These are phyloP conservation scores for Collybiopsis luxurians DNA, from an alignment of 768 basidiomycete genomes.

Conservation along the genomic window DNA sequence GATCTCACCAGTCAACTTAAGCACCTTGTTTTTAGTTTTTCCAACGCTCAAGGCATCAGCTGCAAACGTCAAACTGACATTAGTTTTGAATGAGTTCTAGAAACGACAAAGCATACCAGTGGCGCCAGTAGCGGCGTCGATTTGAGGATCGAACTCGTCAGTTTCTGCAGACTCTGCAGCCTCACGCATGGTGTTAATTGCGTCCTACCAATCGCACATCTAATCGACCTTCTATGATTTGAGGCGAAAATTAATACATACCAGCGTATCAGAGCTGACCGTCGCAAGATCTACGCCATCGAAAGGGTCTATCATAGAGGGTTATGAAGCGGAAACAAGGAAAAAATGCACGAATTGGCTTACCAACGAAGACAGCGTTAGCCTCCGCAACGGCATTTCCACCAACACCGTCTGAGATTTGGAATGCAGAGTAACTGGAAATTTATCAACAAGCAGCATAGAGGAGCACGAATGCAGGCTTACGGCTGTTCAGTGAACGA, in stretches of 20 bases:
- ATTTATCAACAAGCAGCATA: background rate
- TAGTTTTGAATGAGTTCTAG: background rate
- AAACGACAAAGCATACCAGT: slow-evolving; percentile 11
- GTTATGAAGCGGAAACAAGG: background rate
- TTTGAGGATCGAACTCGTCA: slow-evolving; percentile 32
- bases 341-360: background rate
- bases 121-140: slow-evolving; percentile 30
- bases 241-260: background rate
- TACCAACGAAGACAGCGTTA: slow-evolving; percentile 35
- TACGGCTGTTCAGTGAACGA: slow-evolving; percentile 20
- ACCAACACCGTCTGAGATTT: slow-evolving; percentile 35
- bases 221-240: background rate
- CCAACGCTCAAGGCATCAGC: slow-evolving; percentile 33
- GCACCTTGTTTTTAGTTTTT: slow-evolving; percentile 45
- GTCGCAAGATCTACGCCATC: slow-evolving; percentile 29
- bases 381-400: slow-evolving; percentile 34
- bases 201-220: background rate
- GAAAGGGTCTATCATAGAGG: slow-evolving; percentile 22
- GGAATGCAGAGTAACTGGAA: slow-evolving; percentile 35
- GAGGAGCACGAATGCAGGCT: background rate
- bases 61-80: too few relatives aligned
- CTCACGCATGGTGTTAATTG: slow-evolving; percentile 27
- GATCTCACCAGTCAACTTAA: slow-evolving; percentile 37
- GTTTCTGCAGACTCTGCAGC: slow-evolving; percentile 38
- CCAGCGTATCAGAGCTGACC: slow-evolving; percentile 23